Evolutionary conservation across 2,329 filamentous ascomycete species (phyloP), one percentile per base, ranked within the genome.

Genomic region (Grosmannia huntii): DNA sequence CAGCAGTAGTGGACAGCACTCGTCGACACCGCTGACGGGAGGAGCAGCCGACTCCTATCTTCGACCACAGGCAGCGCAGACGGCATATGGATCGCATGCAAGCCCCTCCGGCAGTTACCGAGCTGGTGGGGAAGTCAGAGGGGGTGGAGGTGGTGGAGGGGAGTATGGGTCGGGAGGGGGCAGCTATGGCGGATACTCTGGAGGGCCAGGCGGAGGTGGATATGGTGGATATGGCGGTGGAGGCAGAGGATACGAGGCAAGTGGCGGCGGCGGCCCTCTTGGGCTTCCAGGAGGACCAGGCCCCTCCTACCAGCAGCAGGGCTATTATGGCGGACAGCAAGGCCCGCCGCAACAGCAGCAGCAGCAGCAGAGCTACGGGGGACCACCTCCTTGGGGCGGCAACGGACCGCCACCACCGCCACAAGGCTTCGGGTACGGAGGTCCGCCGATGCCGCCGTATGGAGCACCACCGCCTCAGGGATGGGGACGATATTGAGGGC

Each of bases 11-110:
- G 28, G 53, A 5, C 49, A 56, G 31, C 51, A 55, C 4, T 27
- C 50, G n/a, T 27, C 50, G n/a, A 12, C 57, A 5, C 31, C 56
- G 3, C 21, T 49, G 1, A 38, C 60, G 14, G 61, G 61, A 12
- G 62, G 62, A 12, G 59, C 57, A 6, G 57, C 62, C 1, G 60
- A 62, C 11, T 56, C 60, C 12, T 64, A 64, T 46, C 27, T 64
- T 19, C 52, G 53, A 5, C 50, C 36, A 23, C 44, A 52, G 44
- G 6, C 19, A 7, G 3, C 36, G 23, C 41, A 21, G 41, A 21
- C 11, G 38, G 11, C 53, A n/a, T 41, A 41, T 41, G 38, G 14
- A 14, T 41, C 41, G 5, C 41, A n/a, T n/a, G 41, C 6, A 9
- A n/a, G 16, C 19, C 16, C 41, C n/a, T 44, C 41, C 16, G 19